Evolutionary conservation across 441 rosid species (phyloP).

Genomic region (Jatropha podagrica): DNA sequence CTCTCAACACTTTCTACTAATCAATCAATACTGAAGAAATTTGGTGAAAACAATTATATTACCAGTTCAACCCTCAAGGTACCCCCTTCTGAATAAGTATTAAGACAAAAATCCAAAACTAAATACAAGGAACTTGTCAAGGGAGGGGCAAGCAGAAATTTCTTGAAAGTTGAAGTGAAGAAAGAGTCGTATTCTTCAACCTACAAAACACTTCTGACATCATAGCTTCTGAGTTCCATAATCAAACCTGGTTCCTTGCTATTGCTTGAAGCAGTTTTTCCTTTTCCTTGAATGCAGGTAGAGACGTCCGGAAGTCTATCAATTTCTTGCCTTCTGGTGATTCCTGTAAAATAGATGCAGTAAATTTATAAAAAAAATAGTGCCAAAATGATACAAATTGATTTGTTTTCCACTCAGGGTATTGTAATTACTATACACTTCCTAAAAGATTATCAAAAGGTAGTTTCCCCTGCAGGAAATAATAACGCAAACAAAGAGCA

Average conservation of each 20-base stretch:
- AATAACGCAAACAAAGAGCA: not conserved
- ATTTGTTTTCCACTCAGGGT: not conserved
- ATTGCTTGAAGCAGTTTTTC: conserved; percentile 94
- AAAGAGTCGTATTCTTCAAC: conserved; percentile 1
- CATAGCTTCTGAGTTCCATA: conserved; percentile 15
- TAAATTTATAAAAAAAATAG: not conserved
- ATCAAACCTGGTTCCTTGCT: conserved; percentile 87
- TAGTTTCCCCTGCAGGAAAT: not conserved
- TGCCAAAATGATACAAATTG: not conserved
- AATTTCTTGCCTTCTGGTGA: conserved; percentile 89
- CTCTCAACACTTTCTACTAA: not conserved
- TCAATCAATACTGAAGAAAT: not conserved
- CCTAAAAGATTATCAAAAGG: not conserved
- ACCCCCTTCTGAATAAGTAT: not conserved
- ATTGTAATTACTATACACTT: not conserved
- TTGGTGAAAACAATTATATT: not conserved
- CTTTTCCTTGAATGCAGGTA: conserved; percentile 90
- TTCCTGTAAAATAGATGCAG: conserved; percentile 48
- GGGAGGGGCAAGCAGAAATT: not conserved
- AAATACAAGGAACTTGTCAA: not conserved
- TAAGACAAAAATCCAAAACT: not conserved
- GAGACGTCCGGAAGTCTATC: conserved; percentile 76
- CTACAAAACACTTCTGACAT: not conserved
- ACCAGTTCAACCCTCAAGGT: not conserved
- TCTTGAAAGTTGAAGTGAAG: not conserved